These are phyloP conservation scores for Pseudozyma tsukubaensis DNA, from an alignment of 1,284 basidiomycete species.

Conservation along the genomic window DNA sequence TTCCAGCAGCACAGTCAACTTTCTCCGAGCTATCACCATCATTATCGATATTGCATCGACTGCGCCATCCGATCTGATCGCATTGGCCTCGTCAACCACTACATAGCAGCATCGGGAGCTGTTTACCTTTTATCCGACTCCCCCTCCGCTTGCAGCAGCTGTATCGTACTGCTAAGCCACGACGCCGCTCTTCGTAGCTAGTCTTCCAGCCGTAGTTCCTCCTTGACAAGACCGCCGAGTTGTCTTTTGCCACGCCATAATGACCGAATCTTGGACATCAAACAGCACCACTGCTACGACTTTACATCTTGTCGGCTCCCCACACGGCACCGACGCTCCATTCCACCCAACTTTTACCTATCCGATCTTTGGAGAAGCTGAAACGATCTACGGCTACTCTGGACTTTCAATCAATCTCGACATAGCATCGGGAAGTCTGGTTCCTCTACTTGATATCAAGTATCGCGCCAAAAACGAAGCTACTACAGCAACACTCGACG, in stretches of 20 bases:
- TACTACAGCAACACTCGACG: constrained; percentile 79
- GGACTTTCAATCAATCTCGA: constrained; percentile 76
- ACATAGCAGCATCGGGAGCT: too few relatives aligned
- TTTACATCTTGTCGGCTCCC: constrained; percentile 55
- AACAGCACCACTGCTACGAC: constrained; percentile 58
- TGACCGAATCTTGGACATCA: constrained; percentile 58
- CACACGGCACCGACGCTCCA: constrained; percentile 31
- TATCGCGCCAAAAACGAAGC: constrained; percentile 61
- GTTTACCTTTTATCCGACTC: too few relatives aligned
- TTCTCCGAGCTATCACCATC: neutral
- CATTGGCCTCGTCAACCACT: too few relatives aligned
- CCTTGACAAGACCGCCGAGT: too few relatives aligned
- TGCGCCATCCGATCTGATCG: too few relatives aligned
- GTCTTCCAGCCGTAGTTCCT: too few relatives aligned
- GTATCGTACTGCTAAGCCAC: too few relatives aligned
- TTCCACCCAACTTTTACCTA: constrained; percentile 66
- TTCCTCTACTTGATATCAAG: constrained; percentile 67
- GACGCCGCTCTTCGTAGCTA: too few relatives aligned
- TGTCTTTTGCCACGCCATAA: constrained; percentile 5
- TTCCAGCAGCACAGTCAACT: too few relatives aligned
- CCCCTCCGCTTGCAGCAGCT: too few relatives aligned
- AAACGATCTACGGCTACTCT: constrained; percentile 94
- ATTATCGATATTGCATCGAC: neutral
- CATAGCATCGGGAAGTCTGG: constrained; percentile 87
- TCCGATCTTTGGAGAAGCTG: constrained; percentile 84